phyloP scores from a whole-genome alignment of 2,329 filamentous ascomycete species.

The Ilyonectria robusta region DNA sequence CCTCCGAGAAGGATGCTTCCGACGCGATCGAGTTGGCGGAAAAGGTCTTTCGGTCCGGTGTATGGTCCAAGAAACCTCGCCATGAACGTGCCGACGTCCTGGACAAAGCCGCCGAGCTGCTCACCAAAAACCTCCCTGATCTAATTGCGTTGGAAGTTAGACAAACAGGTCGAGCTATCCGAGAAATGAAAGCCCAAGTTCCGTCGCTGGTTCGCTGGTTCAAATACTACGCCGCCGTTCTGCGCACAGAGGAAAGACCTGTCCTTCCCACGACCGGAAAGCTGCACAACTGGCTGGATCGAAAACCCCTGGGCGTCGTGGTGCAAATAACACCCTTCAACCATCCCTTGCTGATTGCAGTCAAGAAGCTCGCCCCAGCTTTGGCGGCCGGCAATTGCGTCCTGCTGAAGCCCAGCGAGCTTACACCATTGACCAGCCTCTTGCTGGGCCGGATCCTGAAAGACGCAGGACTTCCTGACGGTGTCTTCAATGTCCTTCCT shows the following conservation, averaged over 20 bases:
- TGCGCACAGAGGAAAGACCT: constrained; percentile 76
- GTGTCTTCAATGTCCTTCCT: constrained; percentile 75
- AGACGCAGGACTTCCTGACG: constrained; percentile 78
- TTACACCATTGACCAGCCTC: constrained; percentile 74
- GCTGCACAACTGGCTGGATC: constrained; percentile 69
- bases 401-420: constrained; percentile 74
- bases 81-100: constrained; percentile 74
- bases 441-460: constrained; percentile 72
- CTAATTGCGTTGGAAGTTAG: constrained; percentile 75
- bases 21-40: constrained; percentile 63
- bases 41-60: constrained; percentile 74
- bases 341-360: constrained; percentile 70
- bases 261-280: constrained; percentile 76
- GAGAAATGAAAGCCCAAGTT: constrained; percentile 80
- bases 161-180: constrained; percentile 77
- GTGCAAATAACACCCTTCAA: constrained; percentile 72
- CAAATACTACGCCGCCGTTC: constrained; percentile 77
- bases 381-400: constrained; percentile 72
- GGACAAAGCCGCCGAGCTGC: constrained; percentile 69
- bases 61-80: constrained; percentile 74
- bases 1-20: constrained; percentile 49
- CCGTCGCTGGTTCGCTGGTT: constrained; percentile 78
- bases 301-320: constrained; percentile 71
- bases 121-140: constrained; percentile 65
- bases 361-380: constrained; percentile 73